Evolutionary conservation across 2,329 filamentous ascomycete species (phyloP), one percentile per base, ranked within the genome.

Genomic region (Trichothecium sympodiale): DNA sequence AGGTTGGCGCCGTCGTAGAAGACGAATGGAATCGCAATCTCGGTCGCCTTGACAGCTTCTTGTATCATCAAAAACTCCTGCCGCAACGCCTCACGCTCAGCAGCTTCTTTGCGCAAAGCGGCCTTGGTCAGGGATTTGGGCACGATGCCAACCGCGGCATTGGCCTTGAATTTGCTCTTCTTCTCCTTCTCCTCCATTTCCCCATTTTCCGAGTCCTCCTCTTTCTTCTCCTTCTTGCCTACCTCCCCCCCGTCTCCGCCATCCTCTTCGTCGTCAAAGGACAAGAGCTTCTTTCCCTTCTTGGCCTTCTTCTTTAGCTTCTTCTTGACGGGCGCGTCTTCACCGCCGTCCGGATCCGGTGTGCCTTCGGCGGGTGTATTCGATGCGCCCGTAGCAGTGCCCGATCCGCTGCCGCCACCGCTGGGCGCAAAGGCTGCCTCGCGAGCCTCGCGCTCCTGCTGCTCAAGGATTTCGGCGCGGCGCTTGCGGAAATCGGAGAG

Each of bases 1-100:
- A 83, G 82, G 54, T 93, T 89, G 16, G 85, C 85, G 13, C 91
- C 91, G 47, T 96, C 89, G 61, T 95, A 96, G 54, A 96, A 96
- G 4, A 96, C 85, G 56, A 96, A 98, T 0, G 91, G 91, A 23
- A 98, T 80, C 13, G 83, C 71, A 37, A 98, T 83, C 51, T 95
- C 88, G 8, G 87, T 88, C 15, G 77, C 76, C 61, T 93, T 94
- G 45, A 96, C 83, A 0, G 79, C 76, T 42, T 93, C 85, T 54
- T 95, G 91, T 39, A 89, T 72, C 8, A 66, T 66, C 31, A 94
- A 56, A 49, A 94, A 98, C 51, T 96, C 89, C 17, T 79, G 77
- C 28, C 86, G 75, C 29, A 95, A 59, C 0, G 85, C 73, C 12
- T 91, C 85, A 41, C 83, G 73, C 44, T 86, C 77, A 38, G 82